Percentiles rank a stretch among this genome's conserved stretches.
Evolutionary conservation across 768 basidiomycete genomes (phyloP).

Genomic region (Boletus pseudopeckii): DNA sequence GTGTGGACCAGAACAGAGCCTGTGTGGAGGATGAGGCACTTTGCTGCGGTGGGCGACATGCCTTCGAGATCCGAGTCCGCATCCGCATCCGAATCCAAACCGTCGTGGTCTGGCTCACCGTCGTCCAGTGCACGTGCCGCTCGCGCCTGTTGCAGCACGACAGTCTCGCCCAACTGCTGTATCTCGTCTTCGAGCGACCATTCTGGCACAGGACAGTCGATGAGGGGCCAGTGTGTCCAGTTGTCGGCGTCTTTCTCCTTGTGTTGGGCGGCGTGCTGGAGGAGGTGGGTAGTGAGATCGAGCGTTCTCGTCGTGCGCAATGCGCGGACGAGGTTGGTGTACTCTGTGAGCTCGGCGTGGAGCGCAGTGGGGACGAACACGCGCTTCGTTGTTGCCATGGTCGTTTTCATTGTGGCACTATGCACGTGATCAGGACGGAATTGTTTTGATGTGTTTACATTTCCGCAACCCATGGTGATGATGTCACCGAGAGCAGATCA

Average conservation of each 20-base stretch:
- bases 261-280: conserved; percentile 19
- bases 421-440: not conserved
- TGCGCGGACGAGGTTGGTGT: conserved; percentile 61
- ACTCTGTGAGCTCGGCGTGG: conserved; percentile 65
- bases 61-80: conserved; percentile 32
- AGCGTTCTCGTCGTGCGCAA: conserved; percentile 55
- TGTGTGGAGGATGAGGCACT: conserved; percentile 41
- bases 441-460: conserved; percentile 10
- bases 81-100: conserved; percentile 23
- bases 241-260: conserved; percentile 35
- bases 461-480: not conserved
- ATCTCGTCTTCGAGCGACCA: conserved; percentile 74
- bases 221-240: conserved; percentile 80
- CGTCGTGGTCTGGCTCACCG: conserved; percentile 13
- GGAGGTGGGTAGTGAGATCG: conserved; percentile 55
- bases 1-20: conserved; percentile 48
- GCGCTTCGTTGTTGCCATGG: conserved; percentile 21
- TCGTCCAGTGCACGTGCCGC: conserved; percentile 5
- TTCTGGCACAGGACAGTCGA: conserved; percentile 65
- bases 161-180: conserved; percentile 40
- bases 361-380: conserved; percentile 48
- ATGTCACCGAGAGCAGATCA: conserved; percentile 8
- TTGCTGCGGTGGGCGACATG: conserved; percentile 26
- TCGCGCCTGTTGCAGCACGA: conserved; percentile 21
- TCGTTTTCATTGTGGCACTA: not conserved